Evolutionary conservation across 176 grass and related monocot species (phyloP).

Genomic region (Luzula sylvatica): DNA sequence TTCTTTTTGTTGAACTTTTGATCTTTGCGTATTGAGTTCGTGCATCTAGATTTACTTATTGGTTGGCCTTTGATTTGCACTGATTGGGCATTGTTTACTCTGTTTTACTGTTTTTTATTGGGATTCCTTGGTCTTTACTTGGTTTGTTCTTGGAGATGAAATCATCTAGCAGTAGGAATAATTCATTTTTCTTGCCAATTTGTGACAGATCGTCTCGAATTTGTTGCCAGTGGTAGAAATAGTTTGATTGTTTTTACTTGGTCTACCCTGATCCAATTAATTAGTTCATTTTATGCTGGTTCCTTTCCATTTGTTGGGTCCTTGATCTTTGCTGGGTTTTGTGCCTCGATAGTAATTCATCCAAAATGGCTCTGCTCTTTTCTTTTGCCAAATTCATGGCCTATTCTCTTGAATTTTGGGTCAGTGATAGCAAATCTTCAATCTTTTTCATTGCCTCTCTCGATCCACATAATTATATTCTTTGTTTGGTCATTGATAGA

Average conservation of each 20-base stretch:
- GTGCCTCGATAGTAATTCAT: not conserved
- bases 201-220: conserved; percentile 1
- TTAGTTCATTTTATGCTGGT: not conserved
- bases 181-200: conserved; percentile 8
- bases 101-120: not conserved
- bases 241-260: not conserved
- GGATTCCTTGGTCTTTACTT: not conserved
- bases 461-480: conserved; percentile 6
- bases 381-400: conserved; percentile 3
- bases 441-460: not conserved
- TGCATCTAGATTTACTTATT: not conserved
- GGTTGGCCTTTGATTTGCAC: too few species aligned
- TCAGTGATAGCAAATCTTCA: not conserved
- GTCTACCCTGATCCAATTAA: conserved; percentile 2
- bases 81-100: not conserved
- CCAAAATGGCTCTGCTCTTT: not conserved
- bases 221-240: not conserved
- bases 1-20: not conserved
- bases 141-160: not conserved
- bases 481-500: not conserved
- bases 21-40: conserved; percentile 14
- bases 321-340: not conserved
- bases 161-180: not conserved
- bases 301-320: not conserved
- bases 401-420: not conserved